Evolutionary conservation across 805 yeast genomes (phyloP).

Genomic region (Candida alai): DNA sequence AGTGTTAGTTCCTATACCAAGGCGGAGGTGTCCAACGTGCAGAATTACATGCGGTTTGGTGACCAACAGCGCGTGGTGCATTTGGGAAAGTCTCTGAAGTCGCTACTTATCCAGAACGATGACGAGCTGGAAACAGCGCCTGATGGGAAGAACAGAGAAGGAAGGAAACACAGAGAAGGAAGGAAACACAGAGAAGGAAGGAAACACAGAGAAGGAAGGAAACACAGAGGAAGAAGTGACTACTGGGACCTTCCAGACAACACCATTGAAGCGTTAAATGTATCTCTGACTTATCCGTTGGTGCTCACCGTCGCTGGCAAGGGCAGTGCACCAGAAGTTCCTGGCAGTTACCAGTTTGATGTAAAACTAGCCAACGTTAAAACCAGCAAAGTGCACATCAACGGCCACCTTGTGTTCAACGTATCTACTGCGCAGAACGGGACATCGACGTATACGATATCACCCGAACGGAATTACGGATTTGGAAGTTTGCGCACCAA

Average conservation of each 20-base stretch:
- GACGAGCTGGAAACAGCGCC: constrained; percentile 5
- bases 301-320: constrained; percentile 13
- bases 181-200: not conserved
- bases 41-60: constrained; percentile 36
- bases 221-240: not conserved
- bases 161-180: not conserved
- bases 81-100: constrained; percentile 16
- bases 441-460: constrained; percentile 20
- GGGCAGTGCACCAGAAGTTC: constrained; percentile 6
- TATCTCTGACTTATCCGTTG: constrained; percentile 27
- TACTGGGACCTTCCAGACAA: constrained; percentile 5
- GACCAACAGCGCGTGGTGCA: constrained; percentile 32
- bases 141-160: not conserved
- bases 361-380: constrained; percentile 18
- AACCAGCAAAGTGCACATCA: constrained; percentile 11
- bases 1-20: constrained; percentile 24
- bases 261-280: constrained; percentile 14
- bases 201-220: not conserved
- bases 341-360: constrained; percentile 17
- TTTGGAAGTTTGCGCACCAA: constrained; percentile 27
- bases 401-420: constrained; percentile 14
- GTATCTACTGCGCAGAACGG: constrained; percentile 26
- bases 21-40: constrained; percentile 36
- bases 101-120: constrained; percentile 20
- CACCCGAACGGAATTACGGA: constrained; percentile 29